Percentiles rank a stretch among this genome's conserved stretches.
These are phyloP conservation scores for Fomitopsis serialis DNA, from an alignment of 768 basidiomycete species.

Conservation along the genomic window DNA sequence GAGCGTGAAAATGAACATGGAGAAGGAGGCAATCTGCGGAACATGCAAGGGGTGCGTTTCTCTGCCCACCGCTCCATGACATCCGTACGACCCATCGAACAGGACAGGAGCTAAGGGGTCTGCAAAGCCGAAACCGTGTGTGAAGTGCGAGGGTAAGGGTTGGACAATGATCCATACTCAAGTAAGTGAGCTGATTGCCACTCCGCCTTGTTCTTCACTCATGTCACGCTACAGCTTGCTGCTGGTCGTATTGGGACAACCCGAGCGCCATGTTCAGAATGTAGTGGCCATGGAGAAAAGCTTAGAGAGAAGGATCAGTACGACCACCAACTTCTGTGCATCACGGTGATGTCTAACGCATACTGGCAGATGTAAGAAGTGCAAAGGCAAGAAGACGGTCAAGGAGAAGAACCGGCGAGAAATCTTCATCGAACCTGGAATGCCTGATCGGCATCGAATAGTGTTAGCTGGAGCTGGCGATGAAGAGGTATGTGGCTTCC, in stretches of 20 bases:
- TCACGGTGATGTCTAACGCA: neutral
- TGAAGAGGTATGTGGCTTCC: slow-evolving; percentile 58
- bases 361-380: slow-evolving; percentile 81
- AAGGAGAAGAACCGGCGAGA: slow-evolving; percentile 89
- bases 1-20: slow-evolving; percentile 82
- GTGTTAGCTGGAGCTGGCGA: slow-evolving; percentile 91
- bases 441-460: slow-evolving; percentile 78
- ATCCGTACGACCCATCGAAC: slow-evolving; percentile 5
- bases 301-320: slow-evolving; percentile 83
- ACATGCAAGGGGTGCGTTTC: slow-evolving; percentile 70
- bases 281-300: slow-evolving; percentile 63
- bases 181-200: slow-evolving; percentile 27
- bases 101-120: slow-evolving; percentile 80
- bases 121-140: slow-evolving; percentile 82
- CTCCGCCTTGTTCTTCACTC: neutral
- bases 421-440: slow-evolving; percentile 82
- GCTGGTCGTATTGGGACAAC: slow-evolving; percentile 44
- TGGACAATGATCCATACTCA: slow-evolving; percentile 58
- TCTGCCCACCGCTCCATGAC: slow-evolving; percentile 9
- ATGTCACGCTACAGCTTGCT: slow-evolving; percentile 29
- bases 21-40: slow-evolving; percentile 75
- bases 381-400: slow-evolving; percentile 80
- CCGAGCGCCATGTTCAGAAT: slow-evolving; percentile 60
- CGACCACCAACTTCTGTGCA: slow-evolving; percentile 9
- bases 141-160: slow-evolving; percentile 80